phyloP scores from a whole-genome alignment of 495 filamentous ascomycete species.

The Xylaria castorea region DNA sequence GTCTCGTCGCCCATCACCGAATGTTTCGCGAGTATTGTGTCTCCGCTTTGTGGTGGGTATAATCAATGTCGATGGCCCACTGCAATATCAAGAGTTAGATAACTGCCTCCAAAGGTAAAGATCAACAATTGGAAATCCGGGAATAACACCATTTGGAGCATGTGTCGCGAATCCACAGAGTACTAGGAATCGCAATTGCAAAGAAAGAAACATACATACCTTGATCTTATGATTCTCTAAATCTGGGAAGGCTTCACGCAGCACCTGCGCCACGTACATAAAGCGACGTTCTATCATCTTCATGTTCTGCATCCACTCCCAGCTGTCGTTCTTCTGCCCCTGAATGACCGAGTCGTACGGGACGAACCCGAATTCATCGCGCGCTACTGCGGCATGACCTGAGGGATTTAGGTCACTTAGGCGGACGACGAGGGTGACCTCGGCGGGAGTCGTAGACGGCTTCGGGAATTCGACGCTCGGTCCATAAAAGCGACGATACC shows the following conservation, averaged over 20 bases:
- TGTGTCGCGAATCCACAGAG: not conserved
- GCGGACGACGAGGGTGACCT: conserved; percentile 21
- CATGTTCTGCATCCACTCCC: conserved; percentile 30
- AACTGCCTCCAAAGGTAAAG: conserved; percentile 23
- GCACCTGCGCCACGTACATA: conserved; percentile 19
- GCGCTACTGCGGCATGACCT: not conserved
- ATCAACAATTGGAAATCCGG: not conserved
- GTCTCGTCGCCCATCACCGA: conserved; percentile 5
- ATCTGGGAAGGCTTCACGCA: conserved; percentile 27
- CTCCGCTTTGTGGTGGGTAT: conserved; percentile 25
- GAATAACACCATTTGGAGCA: not conserved
- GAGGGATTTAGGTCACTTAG: not conserved
- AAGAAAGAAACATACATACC: conserved; percentile 9
- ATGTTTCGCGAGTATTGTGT: conserved; percentile 14
- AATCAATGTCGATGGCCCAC: conserved; percentile 28
- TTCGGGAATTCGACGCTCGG: conserved; percentile 25
- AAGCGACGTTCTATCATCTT: conserved; percentile 28
- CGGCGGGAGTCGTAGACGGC: conserved; percentile 18
- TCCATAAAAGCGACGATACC: conserved; percentile 21
- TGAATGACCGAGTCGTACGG: conserved; percentile 20
- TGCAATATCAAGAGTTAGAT: conserved; percentile 22
- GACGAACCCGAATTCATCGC: conserved; percentile 25
- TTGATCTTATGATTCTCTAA: conserved; percentile 17
- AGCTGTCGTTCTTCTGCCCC: conserved; percentile 12
- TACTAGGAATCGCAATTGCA: not conserved